These are phyloP conservation scores for Phytophthora pisi DNA, from an alignment of 352 stramenopile species.

Conservation along the genomic window DNA sequence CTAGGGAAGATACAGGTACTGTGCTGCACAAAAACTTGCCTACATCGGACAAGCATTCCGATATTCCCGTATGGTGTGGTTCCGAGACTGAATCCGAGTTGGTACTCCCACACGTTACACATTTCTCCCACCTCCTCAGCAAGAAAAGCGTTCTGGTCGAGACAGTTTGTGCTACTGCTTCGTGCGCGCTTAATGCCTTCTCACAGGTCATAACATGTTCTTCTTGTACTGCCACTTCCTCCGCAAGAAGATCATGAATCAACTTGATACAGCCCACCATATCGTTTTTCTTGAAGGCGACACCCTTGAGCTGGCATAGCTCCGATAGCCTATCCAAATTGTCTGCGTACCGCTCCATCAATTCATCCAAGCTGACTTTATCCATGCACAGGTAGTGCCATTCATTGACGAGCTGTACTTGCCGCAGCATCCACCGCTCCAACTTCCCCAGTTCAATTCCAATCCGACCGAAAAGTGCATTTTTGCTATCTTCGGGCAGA, in stretches of 20 bases:
- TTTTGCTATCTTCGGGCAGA: conserved; percentile 13
- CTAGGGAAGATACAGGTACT: conserved; percentile 24
- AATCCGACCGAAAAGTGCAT: conserved; percentile 34
- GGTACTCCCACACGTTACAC: conserved; percentile 8
- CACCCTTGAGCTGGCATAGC: conserved; percentile 53
- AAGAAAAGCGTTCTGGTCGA: conserved; percentile 40
- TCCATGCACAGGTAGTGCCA: conserved; percentile 60
- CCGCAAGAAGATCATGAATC: conserved; percentile 39
- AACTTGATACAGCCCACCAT: conserved; percentile 42
- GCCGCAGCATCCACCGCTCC: conserved; percentile 69
- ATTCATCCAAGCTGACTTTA: conserved; percentile 40
- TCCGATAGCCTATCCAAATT: conserved; percentile 57
- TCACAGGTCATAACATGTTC: background rate
- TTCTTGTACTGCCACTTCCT: conserved; percentile 18
- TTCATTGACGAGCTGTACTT: conserved; percentile 71
- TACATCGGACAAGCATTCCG: conserved; percentile 20
- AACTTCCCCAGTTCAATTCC: conserved; percentile 45
- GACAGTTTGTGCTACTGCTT: conserved; percentile 37
- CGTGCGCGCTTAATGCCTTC: conserved; percentile 31
- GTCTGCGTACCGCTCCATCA: conserved; percentile 60
- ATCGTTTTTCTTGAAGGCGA: conserved; percentile 45
- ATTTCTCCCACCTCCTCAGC: conserved; percentile 35
- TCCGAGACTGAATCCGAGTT: conserved; percentile 13
- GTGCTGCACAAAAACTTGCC: conserved; percentile 44
- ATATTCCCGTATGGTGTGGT: background rate